phyloP scores from a whole-genome alignment of 148 eudicot species.

The Rhododendron vialii region DNA sequence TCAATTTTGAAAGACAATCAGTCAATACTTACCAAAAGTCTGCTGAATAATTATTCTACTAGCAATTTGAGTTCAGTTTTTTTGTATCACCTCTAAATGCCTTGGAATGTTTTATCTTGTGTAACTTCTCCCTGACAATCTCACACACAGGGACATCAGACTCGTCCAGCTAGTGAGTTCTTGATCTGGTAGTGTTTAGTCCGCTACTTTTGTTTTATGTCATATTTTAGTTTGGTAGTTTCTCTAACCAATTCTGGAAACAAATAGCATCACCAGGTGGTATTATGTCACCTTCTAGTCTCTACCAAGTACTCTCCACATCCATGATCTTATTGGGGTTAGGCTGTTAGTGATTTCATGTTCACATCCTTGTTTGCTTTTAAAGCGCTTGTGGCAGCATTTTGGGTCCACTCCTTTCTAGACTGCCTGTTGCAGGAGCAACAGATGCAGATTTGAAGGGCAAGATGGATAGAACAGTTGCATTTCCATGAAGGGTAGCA shows the following conservation, averaged over 20 bases:
- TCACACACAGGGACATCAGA: neutral
- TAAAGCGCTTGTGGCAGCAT: conserved; percentile 26
- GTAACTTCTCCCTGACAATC: neutral
- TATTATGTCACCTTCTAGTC: neutral
- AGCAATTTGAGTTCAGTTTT: neutral
- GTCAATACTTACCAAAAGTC: neutral
- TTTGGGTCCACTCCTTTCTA: conserved; percentile 34
- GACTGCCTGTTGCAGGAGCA: conserved; percentile 25
- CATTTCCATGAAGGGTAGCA: conserved; percentile 3
- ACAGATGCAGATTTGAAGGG: conserved; percentile 23
- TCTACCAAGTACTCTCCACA: neutral
- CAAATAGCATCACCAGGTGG: neutral
- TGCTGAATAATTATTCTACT: neutral
- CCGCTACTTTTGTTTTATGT: neutral
- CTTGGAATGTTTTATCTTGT: neutral
- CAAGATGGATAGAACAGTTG: conserved; percentile 17
- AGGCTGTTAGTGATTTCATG: neutral
- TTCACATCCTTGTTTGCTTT: conserved; percentile 1
- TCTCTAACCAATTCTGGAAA: neutral
- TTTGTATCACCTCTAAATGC: neutral
- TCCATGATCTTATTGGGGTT: neutral
- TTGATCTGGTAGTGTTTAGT: neutral
- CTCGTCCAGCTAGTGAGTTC: neutral
- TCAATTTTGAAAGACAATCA: neutral
- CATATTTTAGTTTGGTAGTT: neutral